Percentiles rank a stretch among this genome's conserved stretches.
Evolutionary conservation across 306 rosid species (phyloP).

Genomic region (Castanopsis chinensis): DNA sequence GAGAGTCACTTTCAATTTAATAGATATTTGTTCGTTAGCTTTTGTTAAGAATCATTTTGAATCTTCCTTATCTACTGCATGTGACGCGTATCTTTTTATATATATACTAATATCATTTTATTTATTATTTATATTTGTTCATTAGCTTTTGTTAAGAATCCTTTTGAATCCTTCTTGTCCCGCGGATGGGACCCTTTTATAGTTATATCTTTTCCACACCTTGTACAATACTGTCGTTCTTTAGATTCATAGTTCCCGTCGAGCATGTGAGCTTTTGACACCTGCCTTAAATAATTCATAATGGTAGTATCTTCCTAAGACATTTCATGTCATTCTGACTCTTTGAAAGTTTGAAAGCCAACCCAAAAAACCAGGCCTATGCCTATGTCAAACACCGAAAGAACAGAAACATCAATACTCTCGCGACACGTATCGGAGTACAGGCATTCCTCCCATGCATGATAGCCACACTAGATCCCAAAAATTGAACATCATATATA

Average conservation of each 20-base stretch:
- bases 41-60: no score
- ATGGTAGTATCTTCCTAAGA: conserved; percentile 23
- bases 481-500: conserved; percentile 7
- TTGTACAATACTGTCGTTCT: no score
- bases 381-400: neutral
- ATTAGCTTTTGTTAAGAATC: no score
- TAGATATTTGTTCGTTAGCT: no score
- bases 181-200: no score
- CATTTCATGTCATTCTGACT: conserved; percentile 25
- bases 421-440: conserved; percentile 19
- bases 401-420: neutral
- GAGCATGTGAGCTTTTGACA: conserved; percentile 14
- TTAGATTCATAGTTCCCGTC: neutral
- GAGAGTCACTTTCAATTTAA: no score
- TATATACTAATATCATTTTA: no score
- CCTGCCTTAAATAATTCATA: conserved; percentile 32
- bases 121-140: no score
- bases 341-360: neutral
- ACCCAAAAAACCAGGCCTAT: neutral
- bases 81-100: fast-evolving
- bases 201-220: no score
- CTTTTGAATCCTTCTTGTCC: no score
- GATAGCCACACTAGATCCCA: conserved; percentile 28
- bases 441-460: conserved; percentile 20
- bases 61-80: no score